phyloP scores from a whole-genome alignment of 1,139 yeast genomes.

The Debaryomyces coudertii region DNA sequence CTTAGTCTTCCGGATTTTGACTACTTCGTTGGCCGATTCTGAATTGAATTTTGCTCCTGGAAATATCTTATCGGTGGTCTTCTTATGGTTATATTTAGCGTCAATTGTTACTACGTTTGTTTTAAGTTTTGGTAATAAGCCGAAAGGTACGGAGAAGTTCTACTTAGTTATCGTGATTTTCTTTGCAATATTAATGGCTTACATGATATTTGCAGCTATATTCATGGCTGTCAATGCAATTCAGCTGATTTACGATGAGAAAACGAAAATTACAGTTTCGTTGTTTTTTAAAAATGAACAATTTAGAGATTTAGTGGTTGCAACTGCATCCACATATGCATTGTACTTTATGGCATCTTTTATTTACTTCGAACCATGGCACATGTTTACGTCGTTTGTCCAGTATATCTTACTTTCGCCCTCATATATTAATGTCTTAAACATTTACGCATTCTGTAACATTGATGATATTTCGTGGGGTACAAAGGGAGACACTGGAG shows the following conservation, averaged over 20 bases:
- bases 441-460: slow-evolving; percentile 54
- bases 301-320: slow-evolving; percentile 52
- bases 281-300: slow-evolving; percentile 46
- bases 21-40: slow-evolving; percentile 64
- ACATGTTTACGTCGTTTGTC: slow-evolving; percentile 51
- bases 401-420: slow-evolving; percentile 53
- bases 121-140: slow-evolving; percentile 90
- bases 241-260: slow-evolving; percentile 34
- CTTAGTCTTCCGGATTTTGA: slow-evolving; percentile 76
- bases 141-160: slow-evolving; percentile 84
- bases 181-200: slow-evolving; percentile 90
- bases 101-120: slow-evolving; percentile 91
- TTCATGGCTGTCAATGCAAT: slow-evolving; percentile 52
- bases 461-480: slow-evolving; percentile 57
- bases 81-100: slow-evolving; percentile 86
- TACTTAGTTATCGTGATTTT: slow-evolving; percentile 83
- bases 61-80: slow-evolving; percentile 72
- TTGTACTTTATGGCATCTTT: slow-evolving; percentile 51
- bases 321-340: slow-evolving; percentile 50
- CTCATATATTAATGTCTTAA: slow-evolving; percentile 50
- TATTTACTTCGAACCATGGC: slow-evolving; percentile 55
- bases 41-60: slow-evolving; percentile 63
- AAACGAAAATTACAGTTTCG: slow-evolving; percentile 38
- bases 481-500: slow-evolving; percentile 53
- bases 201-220: slow-evolving; percentile 72